Evolutionary conservation across 768 basidiomycete species (phyloP), one percentile per base, ranked within the genome.

Genomic region (Boletus subcaerulescens): DNA sequence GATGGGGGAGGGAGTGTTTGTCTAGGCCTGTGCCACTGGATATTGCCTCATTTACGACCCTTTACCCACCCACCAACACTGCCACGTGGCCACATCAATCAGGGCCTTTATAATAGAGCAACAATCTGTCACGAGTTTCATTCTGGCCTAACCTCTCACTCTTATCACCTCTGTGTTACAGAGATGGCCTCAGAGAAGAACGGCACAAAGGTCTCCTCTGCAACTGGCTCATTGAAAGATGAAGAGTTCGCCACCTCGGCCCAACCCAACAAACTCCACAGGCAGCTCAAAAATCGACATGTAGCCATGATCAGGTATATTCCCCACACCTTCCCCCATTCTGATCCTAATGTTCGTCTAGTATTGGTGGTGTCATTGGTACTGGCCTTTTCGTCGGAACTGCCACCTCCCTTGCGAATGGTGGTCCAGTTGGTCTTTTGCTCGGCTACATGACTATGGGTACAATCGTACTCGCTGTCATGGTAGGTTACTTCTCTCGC

Each of bases 251-350:
- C 52, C 4, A 2, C 53, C 13, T 11, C 49, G 9, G 0, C 2
- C n/a, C 44, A 14, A 3, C 49, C 47, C 5, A 52, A 45, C 0
- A 57, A 29, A 42, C 80, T 86, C 39, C 72, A 78, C 12, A 78
- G 85, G 45, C 85, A 87, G 68, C 73, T 87, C 59, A 87, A 87
- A 68, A 89, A 88, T 63, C 77, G 89, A 15, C 90, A 91, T 66
- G 78, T 91, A 55, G 86, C 89, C 47, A 89, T 91, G 88, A 90
- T 91, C 60, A 89, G 87, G 86, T 77, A 48, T 45, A 71, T 58
- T 9, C 12, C 14, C 6, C 36, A 22, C 29, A 8, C 33, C 4
- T 5, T 38, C 26, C 7, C 5, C 12, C 26, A 4, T 7, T 29
- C 42, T 29, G 11, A 32, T 42, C 55, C 53, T 59, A 8, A 63